Conservation (phyloP, 1,139 yeast genomes). For the Starmera stellimalicola region DNA sequence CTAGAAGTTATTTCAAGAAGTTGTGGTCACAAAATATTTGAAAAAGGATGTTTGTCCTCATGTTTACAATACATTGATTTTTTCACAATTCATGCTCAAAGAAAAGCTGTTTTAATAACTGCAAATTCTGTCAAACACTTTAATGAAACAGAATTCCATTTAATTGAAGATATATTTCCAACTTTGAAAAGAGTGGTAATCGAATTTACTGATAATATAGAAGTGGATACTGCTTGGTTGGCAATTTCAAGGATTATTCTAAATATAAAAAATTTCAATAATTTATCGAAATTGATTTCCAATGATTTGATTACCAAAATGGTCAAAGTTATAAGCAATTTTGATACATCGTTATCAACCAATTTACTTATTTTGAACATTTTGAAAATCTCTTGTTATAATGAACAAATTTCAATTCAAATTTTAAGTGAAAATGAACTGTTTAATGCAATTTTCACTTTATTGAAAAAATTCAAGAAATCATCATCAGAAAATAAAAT, state of each 20-base stretch:
- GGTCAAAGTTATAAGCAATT: conserved; percentile 16
- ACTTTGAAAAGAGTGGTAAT: conserved; percentile 52
- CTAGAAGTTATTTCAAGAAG: conserved; percentile 58
- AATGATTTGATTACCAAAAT: conserved; percentile 24
- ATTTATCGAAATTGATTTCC: conserved; percentile 37
- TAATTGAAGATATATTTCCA: conserved; percentile 49
- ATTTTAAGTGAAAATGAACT: conserved; percentile 33
- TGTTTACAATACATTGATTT: conserved; percentile 77
- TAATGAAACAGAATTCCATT: conserved; percentile 8
- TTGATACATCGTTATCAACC: conserved; percentile 15
- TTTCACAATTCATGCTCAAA: conserved; percentile 81
- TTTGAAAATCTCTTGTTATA: conserved; percentile 21
- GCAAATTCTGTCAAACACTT: conserved; percentile 55
- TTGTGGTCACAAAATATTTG: conserved; percentile 39
- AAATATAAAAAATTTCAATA: conserved; percentile 40
- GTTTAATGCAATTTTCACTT: conserved; percentile 33
- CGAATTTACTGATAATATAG: conserved; percentile 48
- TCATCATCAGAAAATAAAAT: not conserved
- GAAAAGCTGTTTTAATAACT: conserved; percentile 70
- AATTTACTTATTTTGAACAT: conserved; percentile 33
- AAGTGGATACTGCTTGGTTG: conserved; percentile 62
- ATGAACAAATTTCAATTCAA: conserved; percentile 26
- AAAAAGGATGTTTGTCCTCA: conserved; percentile 55
- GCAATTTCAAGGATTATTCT: conserved; percentile 55
- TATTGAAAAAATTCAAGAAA: conserved; percentile 33